Evolutionary conservation across 441 rosid genomes (phyloP).

Genomic region (Jatropha podagrica): DNA sequence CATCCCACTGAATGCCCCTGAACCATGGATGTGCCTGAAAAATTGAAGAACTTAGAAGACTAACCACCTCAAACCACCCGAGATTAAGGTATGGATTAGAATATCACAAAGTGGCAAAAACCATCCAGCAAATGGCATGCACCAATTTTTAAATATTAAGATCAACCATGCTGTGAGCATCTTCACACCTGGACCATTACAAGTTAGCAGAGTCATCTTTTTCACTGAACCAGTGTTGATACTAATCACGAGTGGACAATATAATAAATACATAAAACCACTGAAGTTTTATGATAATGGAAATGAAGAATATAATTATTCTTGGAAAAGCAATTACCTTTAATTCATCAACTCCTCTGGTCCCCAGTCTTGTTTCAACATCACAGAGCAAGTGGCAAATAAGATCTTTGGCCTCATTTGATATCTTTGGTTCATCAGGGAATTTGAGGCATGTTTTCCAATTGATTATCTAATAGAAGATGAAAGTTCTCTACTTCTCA

Average conservation of each 20-base stretch:
- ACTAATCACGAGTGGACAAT: conserved; percentile 9
- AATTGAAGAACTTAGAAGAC: conserved; percentile 16
- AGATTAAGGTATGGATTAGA: neutral
- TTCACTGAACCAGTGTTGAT: neutral
- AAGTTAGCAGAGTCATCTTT: conserved; percentile 6
- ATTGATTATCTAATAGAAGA: conserved; percentile 63
- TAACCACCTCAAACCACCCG: conserved; percentile 12
- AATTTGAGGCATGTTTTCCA: conserved; percentile 94
- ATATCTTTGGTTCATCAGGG: conserved; percentile 88
- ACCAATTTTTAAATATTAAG: conserved; percentile 8
- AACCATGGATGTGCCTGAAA: conserved; percentile 85
- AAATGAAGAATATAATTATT: conserved; percentile 5
- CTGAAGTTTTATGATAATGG: conserved; percentile 7
- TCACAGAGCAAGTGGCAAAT: conserved; percentile 88
- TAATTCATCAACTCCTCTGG: conserved; percentile 85
- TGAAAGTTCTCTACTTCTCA: conserved; percentile 21
- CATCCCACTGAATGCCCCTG: conserved; percentile 70
- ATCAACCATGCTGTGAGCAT: neutral
- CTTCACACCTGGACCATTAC: conserved; percentile 1
- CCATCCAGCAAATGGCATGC: conserved; percentile 15
- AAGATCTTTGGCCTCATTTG: conserved; percentile 82
- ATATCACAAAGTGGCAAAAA: neutral
- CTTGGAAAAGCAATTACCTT: conserved; percentile 47
- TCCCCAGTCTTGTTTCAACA: conserved; percentile 87
- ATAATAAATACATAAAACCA: conserved; percentile 11